These are phyloP conservation scores for Tripidium arundinaceum DNA, from an alignment of 202 grass and related monocot genomes.

Conservation along the genomic window DNA sequence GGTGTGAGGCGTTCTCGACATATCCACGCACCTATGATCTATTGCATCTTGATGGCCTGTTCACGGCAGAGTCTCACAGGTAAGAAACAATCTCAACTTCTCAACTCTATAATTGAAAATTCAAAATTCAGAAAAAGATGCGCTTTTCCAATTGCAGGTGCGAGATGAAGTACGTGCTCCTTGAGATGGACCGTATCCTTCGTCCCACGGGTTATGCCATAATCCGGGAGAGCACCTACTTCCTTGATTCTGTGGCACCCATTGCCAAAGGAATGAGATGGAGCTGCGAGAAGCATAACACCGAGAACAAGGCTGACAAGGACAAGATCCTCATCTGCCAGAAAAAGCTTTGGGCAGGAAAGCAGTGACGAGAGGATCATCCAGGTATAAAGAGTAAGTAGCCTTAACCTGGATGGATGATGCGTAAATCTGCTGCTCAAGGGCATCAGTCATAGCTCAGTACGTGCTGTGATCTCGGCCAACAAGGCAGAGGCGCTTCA, in stretches of 20 bases:
- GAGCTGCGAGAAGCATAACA: slow-evolving; percentile 57
- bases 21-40: slow-evolving; percentile 87
- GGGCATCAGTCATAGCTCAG: too few species aligned
- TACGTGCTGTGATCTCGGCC: not conserved
- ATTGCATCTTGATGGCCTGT: slow-evolving; percentile 68
- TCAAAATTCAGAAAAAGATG: too few species aligned
- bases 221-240: slow-evolving; percentile 64
- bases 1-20: slow-evolving; percentile 88
- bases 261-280: slow-evolving; percentile 73
- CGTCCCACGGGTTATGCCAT: slow-evolving; percentile 60
- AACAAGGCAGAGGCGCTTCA: not conserved
- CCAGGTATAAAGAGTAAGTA: not conserved
- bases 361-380: slow-evolving; percentile 30
- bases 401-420: not conserved
- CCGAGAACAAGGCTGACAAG: slow-evolving; percentile 54
- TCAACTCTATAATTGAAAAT: not conserved
- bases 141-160: slow-evolving; percentile 54
- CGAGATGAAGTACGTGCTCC: slow-evolving; percentile 66
- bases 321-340: slow-evolving; percentile 76
- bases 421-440: not conserved
- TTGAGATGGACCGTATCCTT: slow-evolving; percentile 81
- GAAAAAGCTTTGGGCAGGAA: slow-evolving; percentile 67
- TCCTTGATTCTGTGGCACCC: slow-evolving; percentile 50
- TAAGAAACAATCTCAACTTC: not conserved
- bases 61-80: slow-evolving; percentile 84